Evolutionary conservation across 805 yeast genomes (phyloP), one percentile per base, ranked within the genome.

Genomic region (Cyberlindnera mrakii): DNA sequence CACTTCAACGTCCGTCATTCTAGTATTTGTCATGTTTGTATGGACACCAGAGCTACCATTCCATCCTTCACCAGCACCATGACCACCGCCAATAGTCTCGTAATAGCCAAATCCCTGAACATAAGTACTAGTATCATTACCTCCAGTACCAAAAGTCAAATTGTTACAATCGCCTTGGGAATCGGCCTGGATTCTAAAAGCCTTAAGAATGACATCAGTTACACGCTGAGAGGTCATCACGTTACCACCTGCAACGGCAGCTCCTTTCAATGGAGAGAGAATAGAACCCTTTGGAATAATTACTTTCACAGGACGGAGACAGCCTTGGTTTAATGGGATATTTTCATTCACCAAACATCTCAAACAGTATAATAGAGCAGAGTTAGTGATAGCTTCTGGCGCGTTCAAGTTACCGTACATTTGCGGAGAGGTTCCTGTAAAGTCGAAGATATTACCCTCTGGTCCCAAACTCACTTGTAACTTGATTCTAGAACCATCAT

Each of bases 161-260:
- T 91, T 93, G 64, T 93, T 91, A 62, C 96, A 87, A 46, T 93
- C 89, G 35, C 97, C 96, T 65, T 91, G 98, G 1, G 97, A 89
- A 51, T 89, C 96, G 3, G 97, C 97, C 68, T 88, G 85, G 5
- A 89, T 88, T 47, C 77, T 73, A 60, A 93, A 89, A 0, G 98
- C 93, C 54, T 82, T 82, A 56, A 91, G 70, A 33, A 93, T 77
- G 3, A 85, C 91, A 63, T 90, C 97, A 0, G 96, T 89, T 37
- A 93, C 80, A 53, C 97, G 74, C 63, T 93, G 98, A 1, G 96
- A 84, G 1, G 98, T 91, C 65, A 90, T 84, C 7, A 91, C 98
- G 61, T 91, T 91, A 8, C 96, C 96, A 36, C 90, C 93, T 16
- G 91, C 97, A 31, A 88, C 95, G 2, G 97, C 99, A 37, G 95